These are phyloP conservation scores for Arthrinium phaeospermum DNA, from an alignment of 2,329 filamentous ascomycete genomes.

Conservation along the genomic window DNA sequence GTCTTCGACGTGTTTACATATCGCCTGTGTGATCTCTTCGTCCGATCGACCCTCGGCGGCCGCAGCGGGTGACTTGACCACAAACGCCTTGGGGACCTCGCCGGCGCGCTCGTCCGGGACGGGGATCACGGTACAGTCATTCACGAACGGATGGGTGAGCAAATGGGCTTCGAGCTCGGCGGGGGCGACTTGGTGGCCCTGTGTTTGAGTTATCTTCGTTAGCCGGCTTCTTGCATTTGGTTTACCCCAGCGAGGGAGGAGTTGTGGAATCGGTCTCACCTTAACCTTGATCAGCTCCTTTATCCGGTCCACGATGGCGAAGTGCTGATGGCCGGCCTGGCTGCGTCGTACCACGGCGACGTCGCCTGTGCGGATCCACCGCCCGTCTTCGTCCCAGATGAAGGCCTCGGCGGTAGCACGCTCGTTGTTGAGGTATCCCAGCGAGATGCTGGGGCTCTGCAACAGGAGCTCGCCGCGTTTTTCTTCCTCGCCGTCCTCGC, in stretches of 20 bases:
- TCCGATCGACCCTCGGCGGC: slow-evolving; percentile 37
- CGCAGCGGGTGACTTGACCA: slow-evolving; percentile 57
- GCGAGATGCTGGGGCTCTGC: slow-evolving; percentile 74
- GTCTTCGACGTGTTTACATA: slow-evolving; percentile 59
- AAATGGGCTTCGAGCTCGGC: slow-evolving; percentile 84
- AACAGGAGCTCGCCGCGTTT: slow-evolving; percentile 82
- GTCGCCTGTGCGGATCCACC: slow-evolving; percentile 86
- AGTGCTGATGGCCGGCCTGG: slow-evolving; percentile 74
- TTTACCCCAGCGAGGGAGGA: background rate
- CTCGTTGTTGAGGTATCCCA: slow-evolving; percentile 88
- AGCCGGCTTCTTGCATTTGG: background rate
- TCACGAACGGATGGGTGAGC: slow-evolving; percentile 75
- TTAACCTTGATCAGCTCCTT: slow-evolving; percentile 61
- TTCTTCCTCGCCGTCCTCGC: slow-evolving; percentile 70
- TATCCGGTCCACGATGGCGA: slow-evolving; percentile 81
- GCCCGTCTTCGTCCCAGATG: slow-evolving; percentile 65
- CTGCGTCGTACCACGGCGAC: slow-evolving; percentile 74
- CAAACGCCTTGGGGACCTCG: slow-evolving; percentile 71
- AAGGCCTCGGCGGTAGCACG: slow-evolving; percentile 85
- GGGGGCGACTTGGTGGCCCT: slow-evolving; percentile 81
- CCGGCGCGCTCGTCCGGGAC: slow-evolving; percentile 67
- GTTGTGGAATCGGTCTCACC: slow-evolving; percentile 34
- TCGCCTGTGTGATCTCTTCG: slow-evolving; percentile 49
- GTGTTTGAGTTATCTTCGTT: background rate
- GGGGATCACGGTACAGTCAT: slow-evolving; percentile 80